Base-by-base conservation (phyloP, 805 yeast species). In the Wickerhamiella kurtzmanii region DNA sequence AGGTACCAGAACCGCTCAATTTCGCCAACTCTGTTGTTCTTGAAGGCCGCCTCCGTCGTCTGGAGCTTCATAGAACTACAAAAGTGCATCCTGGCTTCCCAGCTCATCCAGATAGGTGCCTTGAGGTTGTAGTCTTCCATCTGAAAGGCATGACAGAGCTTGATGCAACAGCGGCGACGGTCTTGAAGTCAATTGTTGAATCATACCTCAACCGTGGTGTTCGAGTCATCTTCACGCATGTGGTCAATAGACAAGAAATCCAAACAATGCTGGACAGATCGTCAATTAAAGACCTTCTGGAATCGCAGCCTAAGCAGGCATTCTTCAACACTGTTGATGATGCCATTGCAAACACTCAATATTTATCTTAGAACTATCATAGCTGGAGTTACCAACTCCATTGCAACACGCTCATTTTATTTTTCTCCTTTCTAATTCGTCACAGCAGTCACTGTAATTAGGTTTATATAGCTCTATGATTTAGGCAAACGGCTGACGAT, bases 1-100 rank as follows among this genome's bases (percentile, higher is more conserved):
- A 80, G 52, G 75, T 87, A 39, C 87, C 95, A 0, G 96, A 87
- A 58, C 95, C 96, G 1, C 67, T 87, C 50, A 84, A 88, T 3
- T 87, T 87, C 63, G 85, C 94, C 37, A 87, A 88, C 61, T 73
- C 88, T 5, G 81, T 81, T 22, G 94, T 84, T 55, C 67, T 87
- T 50, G 77, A 80, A 50, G 69, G 74, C 48, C 68, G 89, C 35
- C 65, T 87, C 48, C 67, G 71, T 39, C 68, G 95, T 40, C 65
- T 87, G 22, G 95, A 87, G 59, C 65, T 74, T 46, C 84, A 82
- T 56, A 94, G 95, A 0, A 77, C 94, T 0, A 70, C 79, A 20
- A 72, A 70, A 43, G 74, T 74, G 15, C 95, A 87, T 57, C 95
- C 95, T 0, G 83, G 86, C 1, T 74, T 74, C 20, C 82, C 82